Base-by-base conservation (phyloP, 164 flowering plant genomes). In the Litsea cubeba region DNA sequence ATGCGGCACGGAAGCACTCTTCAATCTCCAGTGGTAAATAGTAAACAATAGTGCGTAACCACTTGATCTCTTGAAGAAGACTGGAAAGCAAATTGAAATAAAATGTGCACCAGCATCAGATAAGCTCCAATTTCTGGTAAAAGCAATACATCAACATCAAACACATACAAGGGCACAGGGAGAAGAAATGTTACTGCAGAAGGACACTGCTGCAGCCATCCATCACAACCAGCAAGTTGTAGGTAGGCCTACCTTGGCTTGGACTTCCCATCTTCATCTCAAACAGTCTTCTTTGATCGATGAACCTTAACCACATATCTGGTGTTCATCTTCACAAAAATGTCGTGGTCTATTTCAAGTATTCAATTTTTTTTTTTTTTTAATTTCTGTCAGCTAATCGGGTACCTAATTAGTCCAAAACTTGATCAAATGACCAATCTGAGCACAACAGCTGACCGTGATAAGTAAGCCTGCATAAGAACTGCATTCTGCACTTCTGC, bases 81-180 rank as follows among this genome's bases (percentile, higher is more conserved):
- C 80, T 57, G 65, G 68, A 77, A 81, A 78, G 76, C 83, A 79
- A 78, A 78, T 76, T 76, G 86, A 79, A 73, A 73, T 81, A 84
- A 71, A 72, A 70, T 76, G 83, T 75, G 75, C 79, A 77, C 78
- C 78, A 72, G 65, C 78, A 80, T 76, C 72, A 32, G 75, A 76
- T 32, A 70, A 63, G 78, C 83, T 74, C 82, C 86, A 84, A 79
- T 83, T 85, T 88, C 84, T 82, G 82, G 89, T 86, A 83, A 85
- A 82, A 90, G 81, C 84, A 90, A 83, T 82, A 87, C 60, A 84
- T 71, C 83, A 75, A 76, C 78, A 87, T 89, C 90, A 89, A 87
- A 79, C 81, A 77, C 68, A 62, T 70, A 74, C 81, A 71, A 35
- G 49, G 24, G 73, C 20, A 67, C 12, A 1, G 8, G n/a, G 18